Conservation (phyloP, 495 filamentous ascomycete species). For the Penicillium psychrofluorescens region DNA sequence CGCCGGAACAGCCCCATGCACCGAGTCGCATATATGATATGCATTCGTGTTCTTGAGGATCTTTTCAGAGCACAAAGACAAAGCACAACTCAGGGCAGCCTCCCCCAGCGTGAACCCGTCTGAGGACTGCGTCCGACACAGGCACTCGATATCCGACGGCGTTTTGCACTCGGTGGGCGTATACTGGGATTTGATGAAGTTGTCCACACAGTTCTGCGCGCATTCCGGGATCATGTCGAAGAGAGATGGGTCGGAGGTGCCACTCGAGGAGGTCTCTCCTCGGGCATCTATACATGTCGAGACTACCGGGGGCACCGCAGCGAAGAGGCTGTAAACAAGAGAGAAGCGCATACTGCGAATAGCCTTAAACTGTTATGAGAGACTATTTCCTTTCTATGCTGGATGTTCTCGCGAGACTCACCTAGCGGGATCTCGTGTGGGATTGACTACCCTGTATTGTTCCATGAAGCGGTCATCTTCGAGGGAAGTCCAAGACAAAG, state of each 20-base stretch:
- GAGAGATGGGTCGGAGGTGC: conserved; percentile 17
- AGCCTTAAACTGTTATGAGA: conserved; percentile 3
- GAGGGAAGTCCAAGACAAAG: not conserved
- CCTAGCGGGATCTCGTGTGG: conserved; percentile 14
- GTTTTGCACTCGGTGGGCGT: conserved; percentile 35
- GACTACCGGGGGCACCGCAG: conserved; percentile 18
- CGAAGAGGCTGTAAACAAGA: conserved; percentile 19
- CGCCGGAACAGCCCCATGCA: conserved; percentile 43
- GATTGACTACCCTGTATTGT: conserved; percentile 17
- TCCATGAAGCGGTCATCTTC: conserved; percentile 19
- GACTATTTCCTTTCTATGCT: not conserved
- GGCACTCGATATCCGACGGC: conserved; percentile 47
- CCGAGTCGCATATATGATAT: conserved; percentile 51
- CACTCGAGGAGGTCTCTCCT: conserved; percentile 1
- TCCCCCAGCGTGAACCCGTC: conserved; percentile 65
- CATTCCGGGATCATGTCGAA: conserved; percentile 51
- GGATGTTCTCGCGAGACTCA: conserved; percentile 4
- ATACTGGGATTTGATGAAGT: conserved; percentile 56
- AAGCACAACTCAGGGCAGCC: conserved; percentile 55
- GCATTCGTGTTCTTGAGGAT: conserved; percentile 25
- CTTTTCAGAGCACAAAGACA: conserved; percentile 32
- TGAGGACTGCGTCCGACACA: conserved; percentile 52
- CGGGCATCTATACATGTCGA: conserved; percentile 4
- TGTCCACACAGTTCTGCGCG: conserved; percentile 53
- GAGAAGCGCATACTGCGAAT: conserved; percentile 29